Evolutionary conservation across 495 filamentous ascomycete genomes (phyloP).

Genomic region (Immersiella caudata): DNA sequence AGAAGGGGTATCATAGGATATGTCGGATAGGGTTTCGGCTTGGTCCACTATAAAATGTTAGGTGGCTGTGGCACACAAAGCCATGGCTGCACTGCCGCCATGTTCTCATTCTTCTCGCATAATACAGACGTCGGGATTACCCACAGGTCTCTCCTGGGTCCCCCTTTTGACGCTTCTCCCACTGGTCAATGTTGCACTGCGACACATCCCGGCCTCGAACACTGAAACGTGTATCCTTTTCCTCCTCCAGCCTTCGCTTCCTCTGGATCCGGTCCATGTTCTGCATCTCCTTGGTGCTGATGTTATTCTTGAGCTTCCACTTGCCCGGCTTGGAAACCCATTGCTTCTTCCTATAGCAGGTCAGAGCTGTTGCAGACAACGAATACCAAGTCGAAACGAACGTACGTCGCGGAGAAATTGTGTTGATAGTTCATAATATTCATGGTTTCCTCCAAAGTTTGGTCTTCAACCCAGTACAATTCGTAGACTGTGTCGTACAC

Average conservation of each 20-base stretch:
- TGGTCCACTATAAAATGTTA: not conserved
- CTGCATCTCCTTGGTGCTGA: constrained; percentile 2
- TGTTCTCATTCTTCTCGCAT: too few species aligned
- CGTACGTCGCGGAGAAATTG: not conserved
- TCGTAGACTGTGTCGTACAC: constrained; percentile 4
- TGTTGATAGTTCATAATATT: not conserved
- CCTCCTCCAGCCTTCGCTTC: not conserved
- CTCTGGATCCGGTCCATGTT: constrained; percentile 4
- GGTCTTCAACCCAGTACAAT: not conserved
- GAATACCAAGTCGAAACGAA: not conserved
- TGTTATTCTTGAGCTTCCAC: constrained; percentile 7
- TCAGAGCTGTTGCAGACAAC: not conserved
- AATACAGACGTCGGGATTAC: too few species aligned
- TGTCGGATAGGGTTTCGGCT: not conserved
- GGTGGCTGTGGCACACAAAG: too few species aligned
- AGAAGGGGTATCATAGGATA: not conserved
- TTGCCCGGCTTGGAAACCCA: constrained; percentile 3
- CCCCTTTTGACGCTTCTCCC: constrained; percentile 4
- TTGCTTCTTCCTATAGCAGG: not conserved
- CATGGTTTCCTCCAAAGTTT: constrained; percentile 4
- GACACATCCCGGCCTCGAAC: not conserved
- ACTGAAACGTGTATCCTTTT: not conserved
- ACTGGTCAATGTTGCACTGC: not conserved
- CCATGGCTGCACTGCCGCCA: too few species aligned
- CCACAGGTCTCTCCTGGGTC: not conserved